Base-by-base conservation (phyloP, 2,329 filamentous ascomycete genomes). In the Davidsoniella australis region DNA sequence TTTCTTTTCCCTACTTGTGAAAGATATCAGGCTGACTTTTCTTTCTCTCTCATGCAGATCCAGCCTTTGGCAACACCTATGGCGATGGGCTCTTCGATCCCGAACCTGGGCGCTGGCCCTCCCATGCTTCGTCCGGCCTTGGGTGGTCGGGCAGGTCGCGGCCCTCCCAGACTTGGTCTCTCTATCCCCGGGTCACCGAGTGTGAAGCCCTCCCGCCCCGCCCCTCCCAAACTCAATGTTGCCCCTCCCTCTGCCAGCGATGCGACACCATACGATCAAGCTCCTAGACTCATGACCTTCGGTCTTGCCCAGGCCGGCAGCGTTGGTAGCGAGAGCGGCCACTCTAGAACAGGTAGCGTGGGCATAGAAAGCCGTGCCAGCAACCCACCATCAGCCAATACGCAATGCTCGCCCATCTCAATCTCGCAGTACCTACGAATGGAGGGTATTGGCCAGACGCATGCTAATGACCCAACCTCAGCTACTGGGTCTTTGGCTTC, bases 141-240 rank as follows among this genome's bases (percentile, higher is more conserved):
- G 50, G 83, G 82, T 38, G 84, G 85, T 55, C 73, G 78, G 57
- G 68, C 72, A 55, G 78, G 76, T 52, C 68, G 72, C 53, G 73
- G 82, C 55, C 72, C 82, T 48, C 86, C 86, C 24, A 79, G 83
- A 58, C 74, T 96, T 52, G 89, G 87, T 41, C 76, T 96, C 50
- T 85, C 88, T 42, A 96, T 96, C 52, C 89, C 89, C 37, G 80
- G 84, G 1, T 94, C 86, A 36, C 85, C 86, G 45, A 89, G 78
- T 65, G 81, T 72, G 54, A 85, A 88, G 63, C 79, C 88, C 2
- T 77, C 91, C 47, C 61, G 64, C 49, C 64, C 85, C 20, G 68
- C 78, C 20, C 76, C 84, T 24, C 87, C 87, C n/a, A 80, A 81
- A 52, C 71, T 95, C 42, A 82, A 85, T 58, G 73, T 95, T 17